Base-by-base conservation (phyloP, 1,284 basidiomycete species). In the Ustanciosporium gigantosporum region DNA sequence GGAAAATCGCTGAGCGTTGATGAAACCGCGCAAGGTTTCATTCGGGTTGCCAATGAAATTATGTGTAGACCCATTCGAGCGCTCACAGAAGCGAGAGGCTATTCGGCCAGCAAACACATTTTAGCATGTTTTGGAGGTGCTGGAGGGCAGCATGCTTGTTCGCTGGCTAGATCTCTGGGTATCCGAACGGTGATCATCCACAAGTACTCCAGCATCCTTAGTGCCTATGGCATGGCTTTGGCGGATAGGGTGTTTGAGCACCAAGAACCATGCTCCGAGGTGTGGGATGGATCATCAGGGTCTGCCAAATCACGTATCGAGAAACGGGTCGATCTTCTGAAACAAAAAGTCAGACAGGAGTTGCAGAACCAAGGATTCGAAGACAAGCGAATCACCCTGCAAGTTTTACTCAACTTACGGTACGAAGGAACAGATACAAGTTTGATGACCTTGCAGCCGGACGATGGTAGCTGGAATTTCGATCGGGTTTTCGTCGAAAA, bases 51-150 rank as follows among this genome's bases (percentile, higher is more conserved):
- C 5, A 77, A 77, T 47, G 74, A 77, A 46, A 69, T 52, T 0
- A 95, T 95, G 91, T 88, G 87, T 66, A 82, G 92, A 35, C 93
- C 92, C 2, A 95, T 96, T 53, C 85, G 92, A 6, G 87, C 92
- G 1, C 79, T 96, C 53, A 96, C 92, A 0, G 93, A 94, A 79
- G 91, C 89, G 1, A 82, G 90, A 37, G 92, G 93, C 4, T 86
- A 91, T 78, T 88, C 88, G 3, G 88, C 89, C 0, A 84, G 85
- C 1, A 87, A 86, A 70, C 93, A 96, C 74, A 84, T 91, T 85
- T 87, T 96, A 4, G 88, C 90, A 3, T 88, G 87, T 55, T 96
- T 96, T 69, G 93, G 90, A 20, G 90, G 90, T 16, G 90, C 90
- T 3, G 91, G 91, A 13, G 91, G 91, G 0, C 91, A 94, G 71